Base-by-base conservation (phyloP, 495 filamentous ascomycete genomes). In the Trichocladium uniseriatum region DNA sequence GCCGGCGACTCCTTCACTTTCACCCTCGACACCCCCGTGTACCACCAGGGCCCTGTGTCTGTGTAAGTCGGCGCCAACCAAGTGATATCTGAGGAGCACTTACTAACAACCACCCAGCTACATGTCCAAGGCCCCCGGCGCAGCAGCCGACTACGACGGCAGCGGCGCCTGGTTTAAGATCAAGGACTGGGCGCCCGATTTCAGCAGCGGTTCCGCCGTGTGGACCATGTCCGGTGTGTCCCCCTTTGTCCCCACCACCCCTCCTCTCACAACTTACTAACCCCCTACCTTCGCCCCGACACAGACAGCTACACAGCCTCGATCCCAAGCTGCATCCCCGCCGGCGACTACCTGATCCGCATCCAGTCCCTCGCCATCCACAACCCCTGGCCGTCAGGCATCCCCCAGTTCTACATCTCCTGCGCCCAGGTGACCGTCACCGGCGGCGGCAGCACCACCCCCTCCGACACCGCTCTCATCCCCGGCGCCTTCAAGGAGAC, bases 341-440 rank as follows among this genome's bases (percentile, higher is more conserved):
- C 57, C 24, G 81, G 81, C 38, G 75, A 82, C 36, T 84, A 84
- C 52, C 77, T 84, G 27, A 57, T 83, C 39, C 69, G 81, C 4
- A 77, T 78, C 46, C 78, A 83, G 59, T 69, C 71, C 22, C 69
- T 83, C n/a, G 79, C 68, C 27, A 75, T 81, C 61, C 78, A 82
- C 67, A 81, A 81, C 59, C 61, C 61, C 18, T 64, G 55, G 52
- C 76, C 76, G 14, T 70, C 68, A 10, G 66, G 56, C 24, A 71
- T 66, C 19, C 74, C 65, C 32, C 70, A 73, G 58, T 81, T 78
- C 61, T 81, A 81, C 55, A 65, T 81, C 55, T 59, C 61, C 35
- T 84, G 81, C 55, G 79, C 74, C 10, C 81, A 83, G 52, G 48
- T 84, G 55, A 77, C 66, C 16, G 73, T 84, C 43, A 70, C 65